Evolutionary conservation across 305 asterid species (phyloP), one percentile per base, ranked within the genome.

Genomic region (Solanum hybrid): DNA sequence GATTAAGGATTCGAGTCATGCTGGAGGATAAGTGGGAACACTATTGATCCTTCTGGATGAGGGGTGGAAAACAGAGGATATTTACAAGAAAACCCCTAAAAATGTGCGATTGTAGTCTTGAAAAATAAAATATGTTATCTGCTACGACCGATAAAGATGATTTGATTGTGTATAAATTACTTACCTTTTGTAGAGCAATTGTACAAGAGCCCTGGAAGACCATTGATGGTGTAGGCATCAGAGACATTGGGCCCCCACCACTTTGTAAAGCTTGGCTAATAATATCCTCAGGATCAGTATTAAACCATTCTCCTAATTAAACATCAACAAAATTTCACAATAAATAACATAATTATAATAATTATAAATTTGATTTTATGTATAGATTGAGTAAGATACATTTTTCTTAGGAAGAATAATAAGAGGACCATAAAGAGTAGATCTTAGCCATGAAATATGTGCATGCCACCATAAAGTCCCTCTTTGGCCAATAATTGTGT

Each of bases 381-480:
- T 14, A 8, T 13, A 18, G 28, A 73, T 87, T 39, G 67, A 28
- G 34, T 86, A 89, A 14, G 91, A 57, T 8, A 18, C 91, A 74
- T 78, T 87, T 86, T 34, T 46, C 71, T 89, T 89, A 20, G 91
- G 91, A 57, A 74, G 89, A 20, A 86, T 86, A 77, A 89, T 87
- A 5, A 89, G 24, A 86, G 87, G 89, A 20, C 91, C 91, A 28
- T 89, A 75, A 39, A 89, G 51, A 8, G 89, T 89, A 34, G 87
- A 80, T 89, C 91, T 86, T 42, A 89, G 89, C 91, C 91, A 89
- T 73, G 91, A 89, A 86, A 86, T 89, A 75, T 89, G 91, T 40
- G 91, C 91, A 86, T 89, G 91, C 91, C 91, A 89, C 88, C 81
- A 89, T 10, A 89, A 89, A 46, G 91, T 89, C 9, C 90, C 90